Percentiles rank a stretch among this genome's conserved stretches.
phyloP scores from a whole-genome alignment of 306 rosid genomes.

The Inga laurina region DNA sequence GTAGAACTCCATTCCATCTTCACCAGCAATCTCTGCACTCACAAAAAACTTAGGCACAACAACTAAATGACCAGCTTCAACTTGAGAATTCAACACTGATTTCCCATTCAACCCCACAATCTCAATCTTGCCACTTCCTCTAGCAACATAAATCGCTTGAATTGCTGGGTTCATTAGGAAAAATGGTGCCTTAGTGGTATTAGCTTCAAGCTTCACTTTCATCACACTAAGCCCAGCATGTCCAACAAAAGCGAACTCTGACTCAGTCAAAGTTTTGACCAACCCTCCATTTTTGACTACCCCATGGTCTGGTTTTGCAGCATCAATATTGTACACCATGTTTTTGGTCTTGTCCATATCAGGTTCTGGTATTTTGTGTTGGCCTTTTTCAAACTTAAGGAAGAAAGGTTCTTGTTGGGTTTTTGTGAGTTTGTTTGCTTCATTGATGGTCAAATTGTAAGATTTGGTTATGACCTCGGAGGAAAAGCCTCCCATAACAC shows the following conservation, averaged over 20 bases:
- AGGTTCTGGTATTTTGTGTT: constrained; percentile 36
- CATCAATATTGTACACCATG: constrained; percentile 37
- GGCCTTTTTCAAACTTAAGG: constrained; percentile 24
- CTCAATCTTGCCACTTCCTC: constrained; percentile 38
- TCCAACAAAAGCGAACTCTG: constrained; percentile 30
- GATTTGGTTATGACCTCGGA: constrained; percentile 32
- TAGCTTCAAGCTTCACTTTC: constrained; percentile 26
- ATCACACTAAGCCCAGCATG: constrained; percentile 25
- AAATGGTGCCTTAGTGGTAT: not conserved
- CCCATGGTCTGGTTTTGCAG: not conserved
- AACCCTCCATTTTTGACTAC: not conserved
- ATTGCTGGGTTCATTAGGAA: constrained; percentile 35
- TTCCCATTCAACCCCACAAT: constrained; percentile 41
- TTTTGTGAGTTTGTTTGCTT: constrained; percentile 29
- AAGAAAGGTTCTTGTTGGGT: constrained; percentile 41
- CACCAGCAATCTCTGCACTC: constrained; percentile 38
- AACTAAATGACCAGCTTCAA: constrained; percentile 40
- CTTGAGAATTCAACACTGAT: constrained; percentile 35
- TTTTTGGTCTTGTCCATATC: not conserved
- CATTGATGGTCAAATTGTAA: constrained; percentile 10
- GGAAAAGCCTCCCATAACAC: constrained; percentile 41
- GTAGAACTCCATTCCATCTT: constrained; percentile 40
- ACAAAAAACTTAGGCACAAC: constrained; percentile 46
- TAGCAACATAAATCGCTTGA: constrained; percentile 39
- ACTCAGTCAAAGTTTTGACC: constrained; percentile 31